Base-by-base conservation (phyloP, 495 filamentous ascomycete species). In the Hypoxylon rickii region DNA sequence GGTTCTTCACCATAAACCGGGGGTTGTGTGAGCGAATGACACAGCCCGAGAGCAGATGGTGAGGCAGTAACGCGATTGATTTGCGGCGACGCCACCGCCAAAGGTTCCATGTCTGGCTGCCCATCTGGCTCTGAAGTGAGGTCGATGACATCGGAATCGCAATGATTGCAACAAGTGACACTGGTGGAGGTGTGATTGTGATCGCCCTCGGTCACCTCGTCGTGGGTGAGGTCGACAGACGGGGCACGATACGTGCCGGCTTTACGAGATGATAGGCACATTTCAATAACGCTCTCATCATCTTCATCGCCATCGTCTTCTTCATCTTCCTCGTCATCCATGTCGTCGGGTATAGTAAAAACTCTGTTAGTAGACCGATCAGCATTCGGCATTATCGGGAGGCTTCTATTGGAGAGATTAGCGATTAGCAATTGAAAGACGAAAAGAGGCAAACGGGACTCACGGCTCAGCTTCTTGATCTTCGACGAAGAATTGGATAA, bases 331-430 rank as follows among this genome's bases (percentile, higher is more conserved):
- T 74, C 69, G 5, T 78, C 76, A 26, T 72, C 71, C 37, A 69
- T 64, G 20, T 77, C 75, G 15, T 71, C 72, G 11, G 67, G 73
- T 20, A 83, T 79, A 29, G 83, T 82, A 62, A 73, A 74, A 19
- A 58, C 54, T 24, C 63, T 51, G 29, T 24, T 53, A 24, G 45
- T 31, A 44, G 20, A 36, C 12, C 38, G 18, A 18, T n/a, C 10
- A 2, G 12, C 21, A 41, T 19, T 17, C 6, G 43, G 20, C 7
- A 19, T 20, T 19, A 10, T 7, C 3, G 22, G 40, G 6, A 16
- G 11, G 1, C 15, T 8, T 11, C 59, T 63, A 6, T 21, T 3
- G 2, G 12, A 21, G 4, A 4, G 7, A 21, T 63, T 33, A 63
- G 43, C n/a, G 7, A 39, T 11, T 19, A 5, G 16, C 17, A 7